Percentiles rank a stretch among this genome's conserved stretches.
Evolutionary conservation across 2,329 filamentous ascomycete species (phyloP).

Genomic region (Xylariaceae sp.): DNA sequence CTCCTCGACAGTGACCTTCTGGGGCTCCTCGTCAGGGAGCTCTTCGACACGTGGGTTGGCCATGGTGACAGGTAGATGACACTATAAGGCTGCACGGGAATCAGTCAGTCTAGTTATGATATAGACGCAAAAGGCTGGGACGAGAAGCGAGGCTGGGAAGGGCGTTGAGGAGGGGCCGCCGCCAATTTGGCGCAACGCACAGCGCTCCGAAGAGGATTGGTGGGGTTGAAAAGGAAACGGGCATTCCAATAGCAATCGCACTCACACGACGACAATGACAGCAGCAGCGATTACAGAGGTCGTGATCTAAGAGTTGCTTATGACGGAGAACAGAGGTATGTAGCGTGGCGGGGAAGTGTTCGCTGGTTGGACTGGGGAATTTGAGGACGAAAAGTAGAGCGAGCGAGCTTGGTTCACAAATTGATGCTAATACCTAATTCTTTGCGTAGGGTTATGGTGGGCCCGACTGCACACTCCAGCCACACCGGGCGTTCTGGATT

Average conservation of each 20-base stretch:
- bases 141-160: constrained; percentile 16
- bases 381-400: constrained; percentile 24
- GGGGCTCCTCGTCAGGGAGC: constrained; percentile 85
- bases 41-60: constrained; percentile 98
- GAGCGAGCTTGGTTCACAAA: constrained; percentile 24
- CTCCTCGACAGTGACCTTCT: constrained; percentile 72
- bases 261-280: constrained; percentile 6
- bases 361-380: constrained; percentile 15
- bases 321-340: constrained; percentile 15
- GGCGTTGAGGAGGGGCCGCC: not conserved
- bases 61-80: constrained; percentile 52
- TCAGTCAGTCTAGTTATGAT: constrained; percentile 8
- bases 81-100: not conserved
- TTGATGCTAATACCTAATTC: constrained; percentile 25
- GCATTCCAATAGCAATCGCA: constrained; percentile 3
- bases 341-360: constrained; percentile 16
- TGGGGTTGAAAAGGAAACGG: not conserved
- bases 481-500: not conserved
- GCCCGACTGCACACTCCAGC: constrained; percentile 14
- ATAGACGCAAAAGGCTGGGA: constrained; percentile 11
- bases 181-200: constrained; percentile 10
- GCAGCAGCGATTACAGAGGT: constrained; percentile 1
- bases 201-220: not conserved
- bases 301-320: constrained; percentile 11
- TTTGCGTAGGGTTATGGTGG: constrained; percentile 25